Evolutionary conservation across 2,329 filamentous ascomycete genomes (phyloP).

Genomic region (Penicillium sp.): DNA sequence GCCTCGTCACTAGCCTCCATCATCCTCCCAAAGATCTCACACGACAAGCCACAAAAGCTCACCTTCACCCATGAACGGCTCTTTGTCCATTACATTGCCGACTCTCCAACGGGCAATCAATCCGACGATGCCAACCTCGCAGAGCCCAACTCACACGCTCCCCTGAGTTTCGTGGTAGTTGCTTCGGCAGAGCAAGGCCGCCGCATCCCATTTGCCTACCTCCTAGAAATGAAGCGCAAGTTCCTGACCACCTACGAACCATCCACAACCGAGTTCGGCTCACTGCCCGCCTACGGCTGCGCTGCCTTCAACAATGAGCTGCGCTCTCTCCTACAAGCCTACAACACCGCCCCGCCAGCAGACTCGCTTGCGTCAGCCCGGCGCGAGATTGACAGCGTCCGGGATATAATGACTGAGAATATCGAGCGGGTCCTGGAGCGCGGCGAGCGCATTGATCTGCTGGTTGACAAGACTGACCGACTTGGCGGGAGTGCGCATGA

Average conservation of each 20-base stretch:
- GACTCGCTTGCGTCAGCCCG: slow-evolving; percentile 83
- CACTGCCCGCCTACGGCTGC: slow-evolving; percentile 84
- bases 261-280: slow-evolving; percentile 67
- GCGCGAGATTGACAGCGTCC: slow-evolving; percentile 86
- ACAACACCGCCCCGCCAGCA: slow-evolving; percentile 73
- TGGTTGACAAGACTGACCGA: slow-evolving; percentile 95
- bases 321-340: slow-evolving; percentile 75
- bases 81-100: slow-evolving; percentile 94
- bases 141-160: slow-evolving; percentile 64
- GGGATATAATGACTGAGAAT: slow-evolving; percentile 93
- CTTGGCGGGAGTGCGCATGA: slow-evolving; percentile 85
- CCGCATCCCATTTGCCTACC: slow-evolving; percentile 87
- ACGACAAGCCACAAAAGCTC: slow-evolving; percentile 77
- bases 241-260: slow-evolving; percentile 73
- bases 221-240: slow-evolving; percentile 84
- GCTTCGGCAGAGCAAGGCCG: slow-evolving; percentile 78
- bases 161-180: slow-evolving; percentile 88
- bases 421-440: slow-evolving; percentile 87
- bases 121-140: slow-evolving; percentile 38
- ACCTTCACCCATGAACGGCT: slow-evolving; percentile 90
- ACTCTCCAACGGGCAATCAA: slow-evolving; percentile 65
- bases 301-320: slow-evolving; percentile 81
- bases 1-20: slow-evolving; percentile 87
- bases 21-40: slow-evolving; percentile 92
- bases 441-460: slow-evolving; percentile 86